Conservation (phyloP, 495 filamentous ascomycete species). For the Astrothelium subdiscretum region DNA sequence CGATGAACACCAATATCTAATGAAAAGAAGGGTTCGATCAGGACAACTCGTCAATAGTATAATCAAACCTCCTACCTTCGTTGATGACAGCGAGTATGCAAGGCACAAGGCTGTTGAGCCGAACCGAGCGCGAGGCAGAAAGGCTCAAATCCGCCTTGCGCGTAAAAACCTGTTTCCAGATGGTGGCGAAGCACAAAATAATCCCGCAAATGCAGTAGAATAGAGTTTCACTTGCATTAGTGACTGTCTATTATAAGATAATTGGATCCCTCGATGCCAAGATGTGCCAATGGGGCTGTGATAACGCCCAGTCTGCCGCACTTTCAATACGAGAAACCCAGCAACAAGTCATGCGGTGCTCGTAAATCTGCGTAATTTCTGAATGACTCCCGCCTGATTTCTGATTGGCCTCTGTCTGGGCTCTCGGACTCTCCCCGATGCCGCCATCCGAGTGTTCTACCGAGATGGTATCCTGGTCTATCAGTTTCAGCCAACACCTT, state of each 20-base stretch:
- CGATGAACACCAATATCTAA: no score
- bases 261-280: not conserved
- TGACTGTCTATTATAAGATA: not conserved
- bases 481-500: no score
- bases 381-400: not conserved
- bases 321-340: not conserved
- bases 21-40: no score
- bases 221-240: not conserved
- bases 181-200: not conserved
- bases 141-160: not conserved
- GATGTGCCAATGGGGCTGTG: not conserved
- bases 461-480: no score
- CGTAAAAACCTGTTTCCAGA: not conserved
- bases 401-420: no score
- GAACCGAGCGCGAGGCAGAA: not conserved
- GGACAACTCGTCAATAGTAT: no score
- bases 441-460: no score
- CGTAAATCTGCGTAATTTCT: not conserved
- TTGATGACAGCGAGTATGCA: no score
- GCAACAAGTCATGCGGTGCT: not conserved
- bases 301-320: not conserved
- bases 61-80: no score
- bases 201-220: not conserved
- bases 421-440: no score
- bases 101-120: not conserved